Percentiles rank a stretch among this genome's conserved stretches.
These are phyloP conservation scores for Dissophora ornata DNA, from an alignment of 192 early-diverging fungal genomes.

Conservation along the genomic window DNA sequence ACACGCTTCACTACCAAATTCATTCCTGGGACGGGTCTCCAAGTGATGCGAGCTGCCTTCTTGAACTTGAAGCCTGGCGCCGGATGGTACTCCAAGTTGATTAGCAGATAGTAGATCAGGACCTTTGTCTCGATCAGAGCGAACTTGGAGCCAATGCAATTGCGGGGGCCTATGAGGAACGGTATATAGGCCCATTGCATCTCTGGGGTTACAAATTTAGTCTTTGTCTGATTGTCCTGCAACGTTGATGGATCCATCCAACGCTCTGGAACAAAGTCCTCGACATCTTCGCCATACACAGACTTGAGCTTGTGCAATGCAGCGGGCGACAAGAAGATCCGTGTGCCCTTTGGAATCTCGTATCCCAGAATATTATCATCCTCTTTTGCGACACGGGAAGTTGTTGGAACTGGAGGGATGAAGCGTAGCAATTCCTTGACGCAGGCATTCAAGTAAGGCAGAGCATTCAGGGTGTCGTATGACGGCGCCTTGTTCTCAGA, in stretches of 20 bases:
- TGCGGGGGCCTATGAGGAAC: conserved; percentile 63
- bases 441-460: conserved; percentile 63
- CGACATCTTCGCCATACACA: conserved; percentile 62
- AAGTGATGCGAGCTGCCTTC: conserved; percentile 58
- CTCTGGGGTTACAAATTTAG: conserved; percentile 28
- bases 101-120: conserved; percentile 58
- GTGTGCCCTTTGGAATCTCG: conserved; percentile 59
- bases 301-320: conserved; percentile 53
- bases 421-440: conserved; percentile 63
- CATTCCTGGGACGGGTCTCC: conserved; percentile 61
- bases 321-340: conserved; percentile 54
- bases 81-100: conserved; percentile 52
- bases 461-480: conserved; percentile 60
- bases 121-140: conserved; percentile 69
- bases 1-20: conserved; percentile 42
- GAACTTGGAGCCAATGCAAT: conserved; percentile 69
- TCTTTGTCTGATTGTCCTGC: conserved; percentile 8
- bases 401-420: conserved; percentile 65
- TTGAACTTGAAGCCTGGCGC: conserved; percentile 56
- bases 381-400: conserved; percentile 49
- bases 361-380: conserved; percentile 57
- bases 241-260: conserved; percentile 57
- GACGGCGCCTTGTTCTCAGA: conserved; percentile 33
- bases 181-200: conserved; percentile 54
- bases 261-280: conserved; percentile 64